These are phyloP conservation scores for Pseudogymnoascus sp. DNA, from an alignment of 2,329 filamentous ascomycete species.

Conservation along the genomic window DNA sequence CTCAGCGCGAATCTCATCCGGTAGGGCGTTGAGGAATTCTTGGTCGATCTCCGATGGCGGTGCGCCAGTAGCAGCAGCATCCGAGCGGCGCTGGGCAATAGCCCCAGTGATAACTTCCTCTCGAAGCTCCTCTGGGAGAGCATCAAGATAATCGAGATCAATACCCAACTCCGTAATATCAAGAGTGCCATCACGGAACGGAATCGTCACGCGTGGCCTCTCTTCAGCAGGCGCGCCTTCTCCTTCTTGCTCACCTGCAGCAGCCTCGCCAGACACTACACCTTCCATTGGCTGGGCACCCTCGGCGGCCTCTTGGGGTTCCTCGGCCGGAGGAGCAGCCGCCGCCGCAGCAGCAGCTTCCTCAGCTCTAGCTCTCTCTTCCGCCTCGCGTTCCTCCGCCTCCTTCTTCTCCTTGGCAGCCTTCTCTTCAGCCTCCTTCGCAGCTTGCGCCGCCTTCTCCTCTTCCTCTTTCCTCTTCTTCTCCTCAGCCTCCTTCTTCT, in stretches of 20 bases:
- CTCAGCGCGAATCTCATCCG: constrained; percentile 81
- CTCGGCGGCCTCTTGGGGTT: constrained; percentile 18
- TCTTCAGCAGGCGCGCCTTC: constrained; percentile 37
- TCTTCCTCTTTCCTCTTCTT: constrained; percentile 55
- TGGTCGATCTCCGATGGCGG: constrained; percentile 79
- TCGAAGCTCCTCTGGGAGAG: constrained; percentile 92
- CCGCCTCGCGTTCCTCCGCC: constrained; percentile 62
- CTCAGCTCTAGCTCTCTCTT: constrained; percentile 57
- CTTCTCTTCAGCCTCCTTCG: constrained; percentile 63
- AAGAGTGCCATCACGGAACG: constrained; percentile 74
- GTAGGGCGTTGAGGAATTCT: constrained; percentile 88
- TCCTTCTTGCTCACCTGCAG: constrained; percentile 23
- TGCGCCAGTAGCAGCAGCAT: constrained; percentile 62
- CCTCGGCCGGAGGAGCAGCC: constrained; percentile 38
- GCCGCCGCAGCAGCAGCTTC: constrained; percentile 42
- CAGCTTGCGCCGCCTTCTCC: constrained; percentile 57
- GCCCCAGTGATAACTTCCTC: constrained; percentile 94
- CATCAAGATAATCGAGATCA: constrained; percentile 87
- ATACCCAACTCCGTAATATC: constrained; percentile 95
- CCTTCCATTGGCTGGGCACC: constrained; percentile 60
- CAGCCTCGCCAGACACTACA: constrained; percentile 39
- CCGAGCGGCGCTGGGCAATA: constrained; percentile 70
- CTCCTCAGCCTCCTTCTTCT: constrained; percentile 51
- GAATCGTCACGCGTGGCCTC: constrained; percentile 65
- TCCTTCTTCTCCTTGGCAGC: constrained; percentile 59